phyloP scores from a whole-genome alignment of 108 stramenopile genomes.

The Cylindrotheca fusiformis region DNA sequence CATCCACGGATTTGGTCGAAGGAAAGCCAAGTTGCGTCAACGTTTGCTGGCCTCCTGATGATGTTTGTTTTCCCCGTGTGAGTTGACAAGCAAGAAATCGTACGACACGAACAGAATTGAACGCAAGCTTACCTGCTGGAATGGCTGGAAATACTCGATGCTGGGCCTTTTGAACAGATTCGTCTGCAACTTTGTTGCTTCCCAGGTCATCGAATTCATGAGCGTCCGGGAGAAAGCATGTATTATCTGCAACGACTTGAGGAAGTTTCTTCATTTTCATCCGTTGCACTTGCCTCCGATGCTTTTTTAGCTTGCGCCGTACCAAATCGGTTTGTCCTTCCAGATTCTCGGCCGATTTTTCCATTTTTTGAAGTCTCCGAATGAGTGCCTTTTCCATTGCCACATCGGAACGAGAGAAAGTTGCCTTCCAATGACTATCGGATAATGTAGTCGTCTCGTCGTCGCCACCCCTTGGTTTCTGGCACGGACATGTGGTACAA shows the following conservation, averaged over 20 bases:
- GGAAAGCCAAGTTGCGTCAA: no score
- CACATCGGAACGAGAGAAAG: conserved; percentile 29
- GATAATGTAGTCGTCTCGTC: conserved; percentile 1
- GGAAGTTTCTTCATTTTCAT: not conserved
- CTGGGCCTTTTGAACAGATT: conserved; percentile 8
- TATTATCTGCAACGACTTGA: not conserved
- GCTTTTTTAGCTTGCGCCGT: conserved; percentile 40
- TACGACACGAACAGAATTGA: no score
- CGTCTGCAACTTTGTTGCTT: conserved; percentile 3
- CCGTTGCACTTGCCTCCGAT: conserved; percentile 40
- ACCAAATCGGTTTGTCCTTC: conserved; percentile 31
- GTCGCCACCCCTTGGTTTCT: not conserved
- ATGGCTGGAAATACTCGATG: conserved; percentile 16
- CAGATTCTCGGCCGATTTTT: conserved; percentile 30
- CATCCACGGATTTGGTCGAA: no score
- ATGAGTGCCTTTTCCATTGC: conserved; percentile 45
- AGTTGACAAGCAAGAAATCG: no score
- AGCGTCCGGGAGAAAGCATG: conserved; percentile 36
- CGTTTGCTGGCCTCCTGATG: no score
- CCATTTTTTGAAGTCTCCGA: conserved; percentile 43
- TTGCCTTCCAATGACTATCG: conserved; percentile 1
- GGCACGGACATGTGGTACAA: conserved; percentile 40
- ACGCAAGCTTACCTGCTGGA: no score
- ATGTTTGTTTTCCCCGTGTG: no score
- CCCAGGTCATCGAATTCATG: conserved; percentile 17